phyloP scores from a whole-genome alignment of 139 green algal genomes.

The Chlamydomonas eustigma region DNA sequence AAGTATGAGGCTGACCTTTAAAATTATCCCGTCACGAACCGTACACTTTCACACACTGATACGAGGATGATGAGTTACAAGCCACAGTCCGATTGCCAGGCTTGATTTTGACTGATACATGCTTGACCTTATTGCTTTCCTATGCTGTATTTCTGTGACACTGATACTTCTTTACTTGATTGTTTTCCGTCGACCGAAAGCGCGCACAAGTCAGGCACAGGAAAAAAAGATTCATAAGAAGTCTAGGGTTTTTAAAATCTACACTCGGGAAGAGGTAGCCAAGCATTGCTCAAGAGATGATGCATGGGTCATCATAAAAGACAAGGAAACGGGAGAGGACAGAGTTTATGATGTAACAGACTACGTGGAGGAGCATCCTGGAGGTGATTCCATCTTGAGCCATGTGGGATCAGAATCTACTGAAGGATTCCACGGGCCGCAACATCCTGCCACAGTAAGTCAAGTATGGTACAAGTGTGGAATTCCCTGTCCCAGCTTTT shows the following conservation, averaged over 20 bases:
- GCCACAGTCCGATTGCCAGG: too few relatives aligned
- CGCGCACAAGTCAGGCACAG: too few relatives aligned
- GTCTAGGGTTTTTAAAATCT: slow-evolving; percentile 21
- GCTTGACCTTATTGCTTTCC: too few relatives aligned
- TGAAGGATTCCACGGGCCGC: slow-evolving; percentile 80
- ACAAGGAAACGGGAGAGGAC: slow-evolving; percentile 28
- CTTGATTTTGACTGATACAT: too few relatives aligned
- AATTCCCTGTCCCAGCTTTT: background rate
- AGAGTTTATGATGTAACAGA: slow-evolving; percentile 83
- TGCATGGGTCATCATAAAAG: slow-evolving; percentile 70
- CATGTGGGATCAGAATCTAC: slow-evolving; percentile 82
- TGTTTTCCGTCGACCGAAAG: too few relatives aligned
- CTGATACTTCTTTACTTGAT: too few relatives aligned
- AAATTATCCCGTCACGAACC: too few relatives aligned
- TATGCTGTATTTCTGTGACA: too few relatives aligned
- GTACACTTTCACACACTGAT: too few relatives aligned
- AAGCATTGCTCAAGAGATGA: slow-evolving; percentile 58
- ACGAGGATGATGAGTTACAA: too few relatives aligned
- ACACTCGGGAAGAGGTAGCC: slow-evolving; percentile 65
- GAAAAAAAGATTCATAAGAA: slow-evolving; percentile 19
- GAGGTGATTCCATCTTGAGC: slow-evolving; percentile 75
- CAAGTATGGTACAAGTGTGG: background rate
- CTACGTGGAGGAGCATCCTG: slow-evolving; percentile 88
- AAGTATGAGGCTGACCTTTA: too few relatives aligned
- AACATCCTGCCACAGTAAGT: slow-evolving; percentile 34